Evolutionary conservation across 73 alveolate genomes (phyloP).

Genomic region (Blepharisma japonicum): DNA sequence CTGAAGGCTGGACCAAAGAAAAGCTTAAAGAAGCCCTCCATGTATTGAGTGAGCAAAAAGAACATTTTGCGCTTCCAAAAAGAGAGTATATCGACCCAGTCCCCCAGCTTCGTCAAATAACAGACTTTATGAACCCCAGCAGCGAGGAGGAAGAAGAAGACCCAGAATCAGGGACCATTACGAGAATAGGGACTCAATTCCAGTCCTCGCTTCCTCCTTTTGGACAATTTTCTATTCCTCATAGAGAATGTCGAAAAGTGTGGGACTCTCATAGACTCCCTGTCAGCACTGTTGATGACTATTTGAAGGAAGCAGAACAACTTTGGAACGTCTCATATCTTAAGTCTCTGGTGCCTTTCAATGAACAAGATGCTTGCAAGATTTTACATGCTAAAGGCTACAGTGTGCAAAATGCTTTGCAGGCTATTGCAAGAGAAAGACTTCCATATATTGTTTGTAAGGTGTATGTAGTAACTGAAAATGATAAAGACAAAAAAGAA

Average conservation of each 20-base stretch:
- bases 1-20: conserved; percentile 10
- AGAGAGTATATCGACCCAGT: conserved; percentile 26
- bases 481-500: conserved; percentile 13
- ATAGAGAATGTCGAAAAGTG: conserved; percentile 4
- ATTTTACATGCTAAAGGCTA: conserved; percentile 19
- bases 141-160: conserved; percentile 30
- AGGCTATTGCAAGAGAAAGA: conserved; percentile 8
- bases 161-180: conserved; percentile 14
- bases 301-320: neutral
- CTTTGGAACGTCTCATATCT: neutral
- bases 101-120: conserved; percentile 24
- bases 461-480: conserved; percentile 24
- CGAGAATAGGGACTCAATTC: neutral
- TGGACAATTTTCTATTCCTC: neutral
- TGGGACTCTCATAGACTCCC: conserved; percentile 15
- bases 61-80: conserved; percentile 15
- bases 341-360: conserved; percentile 13
- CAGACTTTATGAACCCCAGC: conserved; percentile 14
- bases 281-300: neutral
- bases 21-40: conserved; percentile 3
- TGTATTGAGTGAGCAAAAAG: neutral
- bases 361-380: conserved; percentile 26
- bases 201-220: neutral
- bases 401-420: conserved; percentile 27
- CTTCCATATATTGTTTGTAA: conserved; percentile 25